phyloP scores from a whole-genome alignment of 352 stramenopile genomes.

The Globisporangium solare region DNA sequence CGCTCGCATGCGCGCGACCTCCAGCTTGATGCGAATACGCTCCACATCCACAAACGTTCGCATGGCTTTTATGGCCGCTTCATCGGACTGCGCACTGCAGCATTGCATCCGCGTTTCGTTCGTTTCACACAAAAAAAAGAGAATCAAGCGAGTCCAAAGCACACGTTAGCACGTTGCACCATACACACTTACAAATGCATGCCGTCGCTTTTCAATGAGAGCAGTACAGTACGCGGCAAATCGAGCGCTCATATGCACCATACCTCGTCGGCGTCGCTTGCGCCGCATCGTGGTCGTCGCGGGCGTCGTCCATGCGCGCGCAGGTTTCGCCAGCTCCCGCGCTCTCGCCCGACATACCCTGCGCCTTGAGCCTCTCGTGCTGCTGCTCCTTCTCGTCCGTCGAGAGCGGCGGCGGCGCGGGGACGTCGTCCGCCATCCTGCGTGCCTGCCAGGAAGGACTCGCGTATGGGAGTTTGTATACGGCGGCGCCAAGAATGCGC shows the following conservation, averaged over 20 bases:
- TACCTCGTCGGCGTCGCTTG: background rate
- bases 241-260: background rate
- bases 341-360: background rate
- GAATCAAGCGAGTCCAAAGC: background rate
- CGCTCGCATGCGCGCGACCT: slow-evolving; percentile 31
- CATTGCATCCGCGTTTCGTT: no score
- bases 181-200: background rate
- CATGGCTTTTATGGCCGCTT: slow-evolving; percentile 1
- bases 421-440: background rate
- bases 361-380: background rate
- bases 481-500: slow-evolving; percentile 3
- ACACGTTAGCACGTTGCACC: background rate
- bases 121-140: background rate
- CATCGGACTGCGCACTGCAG: background rate
- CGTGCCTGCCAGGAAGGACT: background rate
- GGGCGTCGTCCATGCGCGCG: background rate
- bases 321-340: background rate
- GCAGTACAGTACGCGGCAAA: background rate
- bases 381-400: background rate
- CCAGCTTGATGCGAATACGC: slow-evolving; percentile 31
- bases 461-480: background rate
- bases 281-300: background rate
- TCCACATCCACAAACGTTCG: slow-evolving; percentile 24
- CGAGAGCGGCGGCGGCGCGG: background rate
- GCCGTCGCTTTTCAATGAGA: background rate